Evolutionary conservation across 106 monocot species (phyloP), one percentile per base, ranked within the genome.

Genomic region (Chionographis japonica): DNA sequence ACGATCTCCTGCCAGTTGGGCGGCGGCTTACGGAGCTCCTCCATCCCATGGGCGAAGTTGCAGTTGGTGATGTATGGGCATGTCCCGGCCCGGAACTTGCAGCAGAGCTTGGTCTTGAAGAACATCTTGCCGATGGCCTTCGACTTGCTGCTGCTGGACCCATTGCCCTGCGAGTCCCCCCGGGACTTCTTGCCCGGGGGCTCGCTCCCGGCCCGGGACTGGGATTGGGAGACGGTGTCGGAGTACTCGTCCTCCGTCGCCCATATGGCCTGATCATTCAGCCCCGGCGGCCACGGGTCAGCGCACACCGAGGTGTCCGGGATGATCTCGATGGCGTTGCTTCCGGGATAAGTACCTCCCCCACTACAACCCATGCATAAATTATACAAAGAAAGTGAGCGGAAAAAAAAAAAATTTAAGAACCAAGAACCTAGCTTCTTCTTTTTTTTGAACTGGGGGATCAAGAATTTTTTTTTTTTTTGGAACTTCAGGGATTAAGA

Each of bases 31-130:
- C 92, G 77, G 14, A 98, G 83, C 77, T 98, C 98, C 75, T 98
- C 98, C 72, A 98, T 87, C 4, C 93, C 98, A 54, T 93, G 93
- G 0, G 98, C 92, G 20, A 98, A 98, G 68, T 92, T 98, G 74
- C 98, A 98, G 72, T 90, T 98, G 13, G 89, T 90, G 6, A 91
- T 77, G 61, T 86, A 98, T 1, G 92, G 92, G 77, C 98, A 98
- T 12, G 90, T 93, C 17, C 98, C 98, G 5, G 90, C 78, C 0
- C 90, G 75, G 52, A 98, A 98, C 57, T 92, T 98, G 72, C 93
- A 93, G 83, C 98, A 98, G 17, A 98, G 81, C 76, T 93, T 98
- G 4, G 98, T 98, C 75, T 98, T 98, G 73, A 98, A 98, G 83
- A 93, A 98, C 93, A 98, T 98, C 67, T 85, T 90, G 15, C 97